These are phyloP conservation scores for Spraguea lophii DNA, from an alignment of 371 early-diverging fungal genomes.

Conservation along the genomic window DNA sequence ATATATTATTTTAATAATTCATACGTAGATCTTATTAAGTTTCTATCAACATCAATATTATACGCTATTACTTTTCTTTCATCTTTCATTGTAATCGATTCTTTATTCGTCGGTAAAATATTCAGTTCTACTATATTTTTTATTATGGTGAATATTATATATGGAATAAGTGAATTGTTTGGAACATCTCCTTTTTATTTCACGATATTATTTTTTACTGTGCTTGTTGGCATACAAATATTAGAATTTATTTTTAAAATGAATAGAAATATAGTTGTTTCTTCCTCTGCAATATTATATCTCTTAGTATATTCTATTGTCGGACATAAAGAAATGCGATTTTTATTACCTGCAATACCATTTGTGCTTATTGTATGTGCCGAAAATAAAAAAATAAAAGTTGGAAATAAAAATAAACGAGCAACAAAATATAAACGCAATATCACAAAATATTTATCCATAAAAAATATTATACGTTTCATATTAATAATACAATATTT, in stretches of 20 bases:
- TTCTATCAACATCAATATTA: not conserved
- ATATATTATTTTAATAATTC: constrained; percentile 4
- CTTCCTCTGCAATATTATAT: constrained; percentile 2
- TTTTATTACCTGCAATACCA: constrained; percentile 12
- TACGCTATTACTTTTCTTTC: not conserved
- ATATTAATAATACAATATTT: not conserved
- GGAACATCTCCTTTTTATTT: constrained; percentile 1
- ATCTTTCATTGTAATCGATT: not conserved
- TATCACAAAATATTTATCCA: not conserved
- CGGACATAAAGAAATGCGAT: constrained; percentile 24
- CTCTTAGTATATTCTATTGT: constrained; percentile 4
- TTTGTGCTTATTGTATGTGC: constrained; percentile 11
- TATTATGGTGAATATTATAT: constrained; percentile 4
- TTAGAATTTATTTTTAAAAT: constrained; percentile 1
- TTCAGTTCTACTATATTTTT: constrained; percentile 1
- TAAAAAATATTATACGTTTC: not conserved
- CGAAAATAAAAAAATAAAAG: too few relatives aligned
- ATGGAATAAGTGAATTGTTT: constrained; percentile 9
- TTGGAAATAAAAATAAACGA: too few relatives aligned
- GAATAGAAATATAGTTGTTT: too few relatives aligned
- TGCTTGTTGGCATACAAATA: constrained; percentile 2
- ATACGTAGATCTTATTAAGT: too few relatives aligned
- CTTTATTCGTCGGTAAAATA: constrained; percentile 11
- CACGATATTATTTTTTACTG: constrained; percentile 2
- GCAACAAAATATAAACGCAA: constrained; percentile 3